A percentile compares a stretch with the other conserved stretches of the same genome.
Evolutionary conservation across 495 filamentous ascomycete genomes (phyloP).

Genomic region (Talaromyces wortmannii): DNA sequence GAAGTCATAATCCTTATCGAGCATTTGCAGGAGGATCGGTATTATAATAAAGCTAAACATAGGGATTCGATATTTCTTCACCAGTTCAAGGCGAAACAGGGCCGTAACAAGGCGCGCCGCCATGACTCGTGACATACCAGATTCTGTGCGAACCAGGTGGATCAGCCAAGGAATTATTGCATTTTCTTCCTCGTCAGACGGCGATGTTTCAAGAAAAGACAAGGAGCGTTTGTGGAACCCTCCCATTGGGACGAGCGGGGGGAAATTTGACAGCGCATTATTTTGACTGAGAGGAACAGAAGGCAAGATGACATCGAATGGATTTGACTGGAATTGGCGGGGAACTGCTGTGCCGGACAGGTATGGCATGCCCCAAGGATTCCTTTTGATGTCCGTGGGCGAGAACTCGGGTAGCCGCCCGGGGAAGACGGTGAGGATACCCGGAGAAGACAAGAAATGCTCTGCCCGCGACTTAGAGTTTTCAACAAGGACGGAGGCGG

Average conservation of each 20-base stretch:
- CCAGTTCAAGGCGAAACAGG: conserved; percentile 64
- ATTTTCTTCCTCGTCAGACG: conserved; percentile 64
- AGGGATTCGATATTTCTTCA: conserved; percentile 53
- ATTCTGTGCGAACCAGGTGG: conserved; percentile 54
- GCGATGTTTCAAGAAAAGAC: conserved; percentile 25
- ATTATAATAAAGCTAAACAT: conserved; percentile 61
- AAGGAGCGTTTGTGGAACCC: conserved; percentile 34
- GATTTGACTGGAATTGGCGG: conserved; percentile 35
- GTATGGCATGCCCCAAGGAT: conserved; percentile 40
- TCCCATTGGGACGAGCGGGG: conserved; percentile 45
- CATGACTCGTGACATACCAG: conserved; percentile 61
- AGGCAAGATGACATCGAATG: conserved; percentile 57
- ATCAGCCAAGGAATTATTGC: conserved; percentile 81
- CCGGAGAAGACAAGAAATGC: conserved; percentile 70
- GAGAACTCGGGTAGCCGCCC: conserved; percentile 35
- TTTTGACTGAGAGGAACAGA: conserved; percentile 26
- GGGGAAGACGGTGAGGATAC: conserved; percentile 67
- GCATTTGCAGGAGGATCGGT: conserved; percentile 63
- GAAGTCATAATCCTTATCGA: conserved; percentile 50
- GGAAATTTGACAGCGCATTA: conserved; percentile 41
- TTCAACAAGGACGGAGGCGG: conserved; percentile 70
- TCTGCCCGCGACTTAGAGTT: conserved; percentile 72
- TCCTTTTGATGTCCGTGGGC: conserved; percentile 35
- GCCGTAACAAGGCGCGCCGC: conserved; percentile 73
- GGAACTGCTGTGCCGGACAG: conserved; percentile 36